A percentile compares a stretch with the other conserved stretches of the same genome.
Conservation (phyloP, 2,329 filamentous ascomycete species). For the Colletotrichum gloeosporioides region DNA sequence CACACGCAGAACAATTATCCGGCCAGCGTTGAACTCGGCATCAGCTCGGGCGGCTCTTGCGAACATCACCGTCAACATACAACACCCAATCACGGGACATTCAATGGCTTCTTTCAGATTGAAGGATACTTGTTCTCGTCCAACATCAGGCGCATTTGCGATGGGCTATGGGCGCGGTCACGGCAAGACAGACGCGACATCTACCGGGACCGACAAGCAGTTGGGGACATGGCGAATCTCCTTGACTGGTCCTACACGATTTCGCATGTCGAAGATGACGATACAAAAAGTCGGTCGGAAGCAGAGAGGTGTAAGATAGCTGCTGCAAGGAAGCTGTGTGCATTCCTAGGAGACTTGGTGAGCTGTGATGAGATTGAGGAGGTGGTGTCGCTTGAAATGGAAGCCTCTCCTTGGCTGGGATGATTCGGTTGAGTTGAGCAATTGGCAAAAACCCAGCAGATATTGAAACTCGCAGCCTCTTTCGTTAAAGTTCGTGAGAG, state of each 20-base stretch:
- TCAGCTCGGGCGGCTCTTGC: background rate
- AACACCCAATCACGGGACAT: background rate
- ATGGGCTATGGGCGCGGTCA: slow-evolving; percentile 33
- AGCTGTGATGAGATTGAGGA: background rate
- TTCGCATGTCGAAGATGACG: background rate
- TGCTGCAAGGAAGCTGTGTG: background rate
- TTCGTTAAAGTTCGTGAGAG: background rate
- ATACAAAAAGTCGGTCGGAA: background rate
- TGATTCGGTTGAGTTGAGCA: background rate
- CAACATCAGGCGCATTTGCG: slow-evolving; percentile 35
- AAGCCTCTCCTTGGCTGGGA: background rate
- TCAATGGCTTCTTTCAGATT: background rate
- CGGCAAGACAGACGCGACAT: slow-evolving; percentile 33
- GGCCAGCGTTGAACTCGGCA: no score
- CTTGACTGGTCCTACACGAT: slow-evolving; percentile 34
- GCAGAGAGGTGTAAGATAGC: background rate
- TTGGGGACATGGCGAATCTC: slow-evolving; percentile 32
- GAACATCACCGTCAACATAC: background rate
- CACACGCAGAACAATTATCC: slow-evolving; percentile 13
- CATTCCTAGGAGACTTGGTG: background rate
- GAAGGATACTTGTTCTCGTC: slow-evolving; percentile 28
- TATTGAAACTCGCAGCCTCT: background rate
- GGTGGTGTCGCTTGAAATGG: background rate
- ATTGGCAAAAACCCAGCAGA: background rate
- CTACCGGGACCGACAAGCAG: slow-evolving; percentile 30